These are phyloP conservation scores for Penicillium sp. DNA, from an alignment of 2,329 filamentous ascomycete genomes.

Conservation along the genomic window DNA sequence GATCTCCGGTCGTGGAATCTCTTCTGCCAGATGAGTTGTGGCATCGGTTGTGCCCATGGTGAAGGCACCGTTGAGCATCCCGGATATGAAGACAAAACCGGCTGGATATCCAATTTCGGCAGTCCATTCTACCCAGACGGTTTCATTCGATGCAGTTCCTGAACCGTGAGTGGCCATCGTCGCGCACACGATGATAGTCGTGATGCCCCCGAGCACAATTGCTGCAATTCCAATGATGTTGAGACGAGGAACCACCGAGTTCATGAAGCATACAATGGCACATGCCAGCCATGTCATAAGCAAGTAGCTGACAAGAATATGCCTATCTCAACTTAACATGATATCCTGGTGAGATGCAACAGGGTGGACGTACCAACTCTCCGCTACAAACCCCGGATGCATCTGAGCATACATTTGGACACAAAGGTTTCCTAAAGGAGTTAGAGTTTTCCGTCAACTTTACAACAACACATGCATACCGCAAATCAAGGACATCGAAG, in stretches of 20 bases:
- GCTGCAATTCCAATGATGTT: not conserved
- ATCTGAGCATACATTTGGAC: no score
- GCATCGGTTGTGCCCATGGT: slow-evolving; percentile 57
- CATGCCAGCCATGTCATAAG: no score
- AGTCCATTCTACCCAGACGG: not conserved
- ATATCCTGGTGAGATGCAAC: no score
- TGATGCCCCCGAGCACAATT: not conserved
- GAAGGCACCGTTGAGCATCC: slow-evolving; percentile 58
- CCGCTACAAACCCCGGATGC: no score
- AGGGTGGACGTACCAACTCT: no score
- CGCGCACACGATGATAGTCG: slow-evolving; percentile 19
- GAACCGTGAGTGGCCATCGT: not conserved
- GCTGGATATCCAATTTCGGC: not conserved
- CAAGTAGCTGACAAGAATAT: no score
- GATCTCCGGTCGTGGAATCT: slow-evolving; percentile 1
- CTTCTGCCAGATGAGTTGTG: slow-evolving; percentile 48
- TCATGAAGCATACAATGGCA: no score
- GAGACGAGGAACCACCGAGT: not conserved
- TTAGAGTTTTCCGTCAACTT: no score
- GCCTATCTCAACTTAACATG: no score
- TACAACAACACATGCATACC: no score
- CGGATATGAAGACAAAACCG: slow-evolving; percentile 43
- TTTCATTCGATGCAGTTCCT: not conserved
- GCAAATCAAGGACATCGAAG: no score
- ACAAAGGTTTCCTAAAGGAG: no score